Evolutionary conservation across 192 early-diverging fungal genomes (phyloP), one percentile per base, ranked within the genome.

Genomic region (Coemansia sp.): DNA sequence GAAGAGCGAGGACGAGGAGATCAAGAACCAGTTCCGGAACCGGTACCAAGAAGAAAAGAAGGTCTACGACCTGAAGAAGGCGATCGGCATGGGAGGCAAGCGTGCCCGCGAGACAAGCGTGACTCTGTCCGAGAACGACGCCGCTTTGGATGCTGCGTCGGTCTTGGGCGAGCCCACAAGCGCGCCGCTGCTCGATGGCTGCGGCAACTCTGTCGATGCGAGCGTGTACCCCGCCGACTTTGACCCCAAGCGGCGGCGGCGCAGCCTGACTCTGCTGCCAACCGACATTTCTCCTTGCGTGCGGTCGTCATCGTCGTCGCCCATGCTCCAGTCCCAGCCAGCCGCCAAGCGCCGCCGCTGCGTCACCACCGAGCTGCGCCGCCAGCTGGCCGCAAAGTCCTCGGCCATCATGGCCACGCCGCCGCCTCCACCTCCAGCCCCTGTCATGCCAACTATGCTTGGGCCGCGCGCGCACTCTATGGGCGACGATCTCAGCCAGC

Each of bases 41-140:
- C 65, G 71, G 68, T 79, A 79, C 59, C 29, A 62, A 37, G 77
- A 79, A 36, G 77, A 79, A 43, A 79, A 79, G 57, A 74, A 74
- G 43, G 56, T 74, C 42, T 79, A 79, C 58, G 77, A 79, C 61
- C 46, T 74, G 68, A 79, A 79, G 59, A 79, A 79, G 72, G 67
- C 68, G 31, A 69, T 40, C 62, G 69, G 39, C 41, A 68, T 41
- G 8, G 59, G 65, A 19, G 20, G 37, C 69, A 79, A 79, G 76
- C 76, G 76, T 25, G 24, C 51, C 20, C 70, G 76, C 51, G 65
- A 65, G 19, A 24, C 38, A 5, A 68, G 67, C 62, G 66, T 65
- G 25, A 63, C 62, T 11, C 27, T 37, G 31, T 79, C 76, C 19
- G 71, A 70, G 14, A 68, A 42, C 20, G 76, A 68, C 45, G 51